Evolutionary conservation across 2,329 filamentous ascomycete genomes (phyloP).

Genomic region (Talaromyces marneffei): DNA sequence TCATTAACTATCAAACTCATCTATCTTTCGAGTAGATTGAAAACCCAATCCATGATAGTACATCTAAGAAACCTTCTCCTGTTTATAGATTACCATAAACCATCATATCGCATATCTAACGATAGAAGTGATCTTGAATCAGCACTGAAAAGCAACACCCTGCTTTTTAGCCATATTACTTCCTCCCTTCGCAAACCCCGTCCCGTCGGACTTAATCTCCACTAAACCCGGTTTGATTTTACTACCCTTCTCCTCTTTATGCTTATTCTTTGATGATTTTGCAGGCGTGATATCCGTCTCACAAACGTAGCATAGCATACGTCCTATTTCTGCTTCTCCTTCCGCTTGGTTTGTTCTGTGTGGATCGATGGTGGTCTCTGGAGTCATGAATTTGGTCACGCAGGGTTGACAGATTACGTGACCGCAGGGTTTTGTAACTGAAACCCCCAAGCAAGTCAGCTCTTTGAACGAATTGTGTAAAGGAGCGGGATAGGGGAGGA

Average conservation of each 20-base stretch:
- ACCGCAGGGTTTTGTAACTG: slow-evolving; percentile 79
- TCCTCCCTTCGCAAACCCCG: slow-evolving; percentile 86
- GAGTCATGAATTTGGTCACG: slow-evolving; percentile 73
- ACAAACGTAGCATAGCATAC: slow-evolving; percentile 76
- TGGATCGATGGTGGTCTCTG: slow-evolving; percentile 50
- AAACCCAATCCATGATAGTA: not conserved
- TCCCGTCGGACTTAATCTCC: slow-evolving; percentile 77
- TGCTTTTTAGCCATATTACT: slow-evolving; percentile 72
- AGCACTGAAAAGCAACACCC: slow-evolving; percentile 79
- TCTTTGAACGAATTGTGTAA: not conserved
- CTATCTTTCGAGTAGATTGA: not conserved
- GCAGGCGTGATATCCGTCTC: slow-evolving; percentile 63
- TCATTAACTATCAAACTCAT: not conserved
- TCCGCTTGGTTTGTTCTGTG: slow-evolving; percentile 47
- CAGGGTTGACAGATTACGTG: slow-evolving; percentile 87
- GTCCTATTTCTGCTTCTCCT: slow-evolving; percentile 31
- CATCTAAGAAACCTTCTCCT: not conserved
- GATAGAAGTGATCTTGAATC: not conserved
- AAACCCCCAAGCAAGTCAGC: not conserved
- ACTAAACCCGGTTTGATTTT: slow-evolving; percentile 67
- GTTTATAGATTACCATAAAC: not conserved
- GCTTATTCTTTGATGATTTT: slow-evolving; percentile 13
- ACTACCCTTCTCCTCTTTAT: slow-evolving; percentile 34
- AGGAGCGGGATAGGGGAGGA: slow-evolving; percentile 10
- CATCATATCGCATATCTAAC: not conserved